phyloP scores from a whole-genome alignment of 805 yeast genomes.

The Tetrapisispora arboricola region DNA sequence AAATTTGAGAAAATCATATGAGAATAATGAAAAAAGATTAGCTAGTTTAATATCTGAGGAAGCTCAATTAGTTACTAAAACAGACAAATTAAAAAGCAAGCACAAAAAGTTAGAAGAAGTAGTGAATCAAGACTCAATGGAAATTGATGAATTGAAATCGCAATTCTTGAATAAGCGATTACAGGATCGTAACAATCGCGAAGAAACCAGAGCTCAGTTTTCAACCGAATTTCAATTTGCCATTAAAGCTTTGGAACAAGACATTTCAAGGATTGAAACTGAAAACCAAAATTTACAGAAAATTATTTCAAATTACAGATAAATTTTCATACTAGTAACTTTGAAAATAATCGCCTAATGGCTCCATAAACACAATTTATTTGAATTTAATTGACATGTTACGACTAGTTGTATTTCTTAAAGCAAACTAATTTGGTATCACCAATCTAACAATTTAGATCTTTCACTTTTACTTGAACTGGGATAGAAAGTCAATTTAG shows the following conservation, averaged over 20 bases:
- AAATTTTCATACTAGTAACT: no score
- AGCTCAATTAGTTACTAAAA: slow-evolving; percentile 14
- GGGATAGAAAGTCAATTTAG: no score
- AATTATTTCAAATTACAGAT: slow-evolving; percentile 7
- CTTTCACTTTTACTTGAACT: no score
- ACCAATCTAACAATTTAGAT: no score
- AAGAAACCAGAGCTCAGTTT: slow-evolving; percentile 18
- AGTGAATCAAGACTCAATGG: slow-evolving; percentile 16
- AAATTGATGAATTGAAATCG: slow-evolving; percentile 14
- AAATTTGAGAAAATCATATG: slow-evolving; percentile 10
- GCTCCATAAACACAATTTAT: no score
- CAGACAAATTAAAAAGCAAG: slow-evolving; percentile 14
- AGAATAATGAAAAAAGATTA: slow-evolving; percentile 6
- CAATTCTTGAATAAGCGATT: slow-evolving; percentile 16
- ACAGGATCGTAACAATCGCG: slow-evolving; percentile 16
- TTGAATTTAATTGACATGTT: no score
- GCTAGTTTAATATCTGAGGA: slow-evolving; percentile 17
- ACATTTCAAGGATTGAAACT: slow-evolving; percentile 23
- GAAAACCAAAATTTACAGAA: slow-evolving; percentile 22
- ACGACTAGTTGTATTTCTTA: no score
- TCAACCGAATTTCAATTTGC: slow-evolving; percentile 23
- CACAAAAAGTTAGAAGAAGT: slow-evolving; percentile 21
- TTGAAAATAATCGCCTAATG: no score
- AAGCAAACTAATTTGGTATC: no score
- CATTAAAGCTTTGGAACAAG: slow-evolving; percentile 28